Percentiles rank a stretch among this genome's conserved stretches.
phyloP scores from a whole-genome alignment of 768 basidiomycete genomes.

The Tephrocybe sp. region DNA sequence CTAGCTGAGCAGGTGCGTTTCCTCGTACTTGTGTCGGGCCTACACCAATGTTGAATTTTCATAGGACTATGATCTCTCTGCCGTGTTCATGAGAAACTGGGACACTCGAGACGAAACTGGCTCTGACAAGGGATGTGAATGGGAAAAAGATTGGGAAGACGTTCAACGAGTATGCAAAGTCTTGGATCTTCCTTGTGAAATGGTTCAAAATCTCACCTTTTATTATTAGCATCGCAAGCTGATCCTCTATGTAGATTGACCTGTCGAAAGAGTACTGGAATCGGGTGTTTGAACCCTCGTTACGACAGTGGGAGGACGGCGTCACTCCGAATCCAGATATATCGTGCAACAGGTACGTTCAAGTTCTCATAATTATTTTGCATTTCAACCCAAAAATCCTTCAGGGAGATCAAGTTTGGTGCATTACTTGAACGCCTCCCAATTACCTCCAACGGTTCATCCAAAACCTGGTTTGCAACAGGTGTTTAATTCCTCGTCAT shows the following conservation, averaged over 20 bases:
- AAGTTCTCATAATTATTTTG: not conserved
- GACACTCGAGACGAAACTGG: conserved; percentile 80
- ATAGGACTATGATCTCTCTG: conserved; percentile 79
- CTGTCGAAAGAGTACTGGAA: conserved; percentile 91
- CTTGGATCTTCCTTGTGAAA: conserved; percentile 67
- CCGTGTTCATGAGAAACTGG: conserved; percentile 97
- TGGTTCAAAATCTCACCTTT: conserved; percentile 44
- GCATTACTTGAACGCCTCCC: conserved; percentile 69
- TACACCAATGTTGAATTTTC: not conserved
- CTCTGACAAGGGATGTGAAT: conserved; percentile 83
- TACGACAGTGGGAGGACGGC: conserved; percentile 75
- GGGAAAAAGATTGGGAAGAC: conserved; percentile 95
- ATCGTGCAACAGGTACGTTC: conserved; percentile 74
- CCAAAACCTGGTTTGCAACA: conserved; percentile 72
- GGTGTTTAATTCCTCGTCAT: conserved; percentile 39
- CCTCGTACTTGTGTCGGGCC: not conserved
- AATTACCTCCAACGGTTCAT: conserved; percentile 14
- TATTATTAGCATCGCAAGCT: conserved; percentile 5
- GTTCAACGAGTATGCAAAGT: conserved; percentile 76
- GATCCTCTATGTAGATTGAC: conserved; percentile 56
- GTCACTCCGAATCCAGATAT: conserved; percentile 92
- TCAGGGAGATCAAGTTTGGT: conserved; percentile 89
- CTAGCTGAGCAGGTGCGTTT: conserved; percentile 58
- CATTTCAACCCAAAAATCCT: not conserved
- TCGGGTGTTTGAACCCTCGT: conserved; percentile 83